Evolutionary conservation across 495 filamentous ascomycete species (phyloP).

Genomic region (Penicillium nucicola): DNA sequence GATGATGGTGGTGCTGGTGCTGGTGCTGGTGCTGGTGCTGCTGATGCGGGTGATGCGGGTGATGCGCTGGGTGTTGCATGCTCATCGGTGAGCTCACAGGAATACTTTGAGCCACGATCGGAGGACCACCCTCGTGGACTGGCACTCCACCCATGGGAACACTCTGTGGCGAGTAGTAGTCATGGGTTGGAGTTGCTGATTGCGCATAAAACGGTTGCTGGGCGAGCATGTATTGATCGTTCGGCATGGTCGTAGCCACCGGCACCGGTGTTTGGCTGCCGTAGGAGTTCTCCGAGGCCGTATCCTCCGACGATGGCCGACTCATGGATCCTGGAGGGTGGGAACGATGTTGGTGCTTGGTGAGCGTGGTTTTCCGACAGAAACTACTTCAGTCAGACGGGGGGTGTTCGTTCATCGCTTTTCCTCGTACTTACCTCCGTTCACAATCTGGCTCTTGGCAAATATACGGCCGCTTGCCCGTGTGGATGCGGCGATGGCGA

Average conservation of each 20-base stretch:
- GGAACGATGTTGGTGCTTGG: slow-evolving; percentile 72
- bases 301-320: slow-evolving; percentile 42
- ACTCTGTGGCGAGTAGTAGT: slow-evolving; percentile 36
- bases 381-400: slow-evolving; percentile 52
- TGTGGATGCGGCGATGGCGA: slow-evolving; percentile 82
- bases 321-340: slow-evolving; percentile 59
- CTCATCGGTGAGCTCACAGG: slow-evolving; percentile 32
- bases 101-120: slow-evolving; percentile 30
- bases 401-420: not conserved
- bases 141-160: slow-evolving; percentile 33
- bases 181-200: slow-evolving; percentile 34
- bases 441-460: slow-evolving; percentile 75
- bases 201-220: slow-evolving; percentile 41
- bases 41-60: slow-evolving; percentile 26
- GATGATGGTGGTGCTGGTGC: slow-evolving; percentile 30
- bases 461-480: slow-evolving; percentile 79
- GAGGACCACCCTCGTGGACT: slow-evolving; percentile 26
- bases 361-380: slow-evolving; percentile 84
- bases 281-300: slow-evolving; percentile 40
- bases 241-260: slow-evolving; percentile 26
- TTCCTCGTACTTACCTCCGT: slow-evolving; percentile 66
- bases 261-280: slow-evolving; percentile 27
- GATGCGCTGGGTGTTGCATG: slow-evolving; percentile 25
- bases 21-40: slow-evolving; percentile 30
- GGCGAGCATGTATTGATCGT: slow-evolving; percentile 38